phyloP scores from a whole-genome alignment of 2,329 filamentous ascomycete genomes.

The Thielaviopsis ethacetica region DNA sequence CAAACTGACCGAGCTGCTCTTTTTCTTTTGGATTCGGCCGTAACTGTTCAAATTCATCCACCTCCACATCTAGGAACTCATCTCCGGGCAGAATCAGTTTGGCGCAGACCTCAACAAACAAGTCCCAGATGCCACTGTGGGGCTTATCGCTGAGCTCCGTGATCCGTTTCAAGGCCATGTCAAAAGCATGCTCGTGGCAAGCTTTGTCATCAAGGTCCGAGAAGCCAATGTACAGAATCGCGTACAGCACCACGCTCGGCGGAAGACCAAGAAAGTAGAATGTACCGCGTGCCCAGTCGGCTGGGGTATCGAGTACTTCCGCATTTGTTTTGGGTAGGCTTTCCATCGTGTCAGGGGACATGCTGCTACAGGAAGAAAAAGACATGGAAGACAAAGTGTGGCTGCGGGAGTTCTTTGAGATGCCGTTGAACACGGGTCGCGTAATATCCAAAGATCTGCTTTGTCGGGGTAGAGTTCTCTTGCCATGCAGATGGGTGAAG shows the following conservation, averaged over 20 bases:
- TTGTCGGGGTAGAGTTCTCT: no score
- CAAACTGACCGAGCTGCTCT: neutral
- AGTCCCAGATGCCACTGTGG: neutral
- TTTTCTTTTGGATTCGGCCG: neutral
- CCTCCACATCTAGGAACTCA: neutral
- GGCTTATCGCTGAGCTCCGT: neutral
- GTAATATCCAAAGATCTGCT: no score
- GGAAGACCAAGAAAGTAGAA: constrained; percentile 1
- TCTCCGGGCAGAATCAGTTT: neutral
- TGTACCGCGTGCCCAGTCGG: neutral
- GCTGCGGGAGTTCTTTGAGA: no score
- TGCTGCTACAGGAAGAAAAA: no score
- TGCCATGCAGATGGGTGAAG: no score
- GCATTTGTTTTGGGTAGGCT: no score
- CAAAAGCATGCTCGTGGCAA: neutral
- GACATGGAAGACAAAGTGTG: no score
- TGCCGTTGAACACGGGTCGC: no score
- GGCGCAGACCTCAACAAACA: neutral
- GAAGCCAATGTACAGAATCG: neutral
- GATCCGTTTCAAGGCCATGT: neutral
- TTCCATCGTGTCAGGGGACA: no score
- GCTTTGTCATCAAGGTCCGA: neutral
- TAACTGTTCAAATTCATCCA: neutral
- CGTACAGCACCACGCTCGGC: neutral
- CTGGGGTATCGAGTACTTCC: neutral